Percentiles rank a stretch among this genome's conserved stretches.
Conservation (phyloP, 345 rosid species). For the Rhodamnia rubescens region DNA sequence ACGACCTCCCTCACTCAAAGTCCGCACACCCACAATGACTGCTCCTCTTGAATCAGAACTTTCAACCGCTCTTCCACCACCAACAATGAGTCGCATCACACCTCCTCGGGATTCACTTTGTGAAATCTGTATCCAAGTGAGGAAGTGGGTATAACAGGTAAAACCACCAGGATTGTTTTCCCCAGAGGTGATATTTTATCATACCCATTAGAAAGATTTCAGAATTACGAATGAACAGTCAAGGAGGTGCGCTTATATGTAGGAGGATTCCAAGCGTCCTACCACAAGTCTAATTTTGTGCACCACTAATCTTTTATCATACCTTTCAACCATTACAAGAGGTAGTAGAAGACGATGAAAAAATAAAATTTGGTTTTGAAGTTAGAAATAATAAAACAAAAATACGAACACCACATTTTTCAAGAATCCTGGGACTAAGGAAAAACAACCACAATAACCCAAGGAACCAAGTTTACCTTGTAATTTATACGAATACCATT, state of each 20-base stretch:
- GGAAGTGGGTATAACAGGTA: neutral
- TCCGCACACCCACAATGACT: conserved; percentile 93
- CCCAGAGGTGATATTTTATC: neutral
- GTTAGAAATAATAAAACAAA: neutral
- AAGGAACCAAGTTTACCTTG: conserved; percentile 33
- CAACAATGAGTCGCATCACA: conserved; percentile 98
- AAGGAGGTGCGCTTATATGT: neutral
- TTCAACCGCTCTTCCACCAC: conserved; percentile 98
- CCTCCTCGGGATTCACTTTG: conserved; percentile 80
- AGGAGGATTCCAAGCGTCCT: neutral
- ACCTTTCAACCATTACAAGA: neutral
- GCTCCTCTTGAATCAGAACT: conserved; percentile 80
- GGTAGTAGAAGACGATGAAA: neutral
- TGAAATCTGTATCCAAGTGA: conserved; percentile 38
- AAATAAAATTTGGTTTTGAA: neutral
- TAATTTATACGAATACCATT: conserved; percentile 89
- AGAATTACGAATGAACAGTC: neutral
- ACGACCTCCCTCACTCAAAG: conserved; percentile 98
- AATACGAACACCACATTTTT: neutral
- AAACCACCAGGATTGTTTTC: neutral
- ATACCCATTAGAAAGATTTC: neutral
- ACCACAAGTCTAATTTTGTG: neutral
- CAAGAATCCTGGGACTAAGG: neutral
- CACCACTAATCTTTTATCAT: neutral
- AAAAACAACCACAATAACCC: neutral